Evolutionary conservation across 306 rosid species (phyloP).

Genomic region (Medicago lupulina): DNA sequence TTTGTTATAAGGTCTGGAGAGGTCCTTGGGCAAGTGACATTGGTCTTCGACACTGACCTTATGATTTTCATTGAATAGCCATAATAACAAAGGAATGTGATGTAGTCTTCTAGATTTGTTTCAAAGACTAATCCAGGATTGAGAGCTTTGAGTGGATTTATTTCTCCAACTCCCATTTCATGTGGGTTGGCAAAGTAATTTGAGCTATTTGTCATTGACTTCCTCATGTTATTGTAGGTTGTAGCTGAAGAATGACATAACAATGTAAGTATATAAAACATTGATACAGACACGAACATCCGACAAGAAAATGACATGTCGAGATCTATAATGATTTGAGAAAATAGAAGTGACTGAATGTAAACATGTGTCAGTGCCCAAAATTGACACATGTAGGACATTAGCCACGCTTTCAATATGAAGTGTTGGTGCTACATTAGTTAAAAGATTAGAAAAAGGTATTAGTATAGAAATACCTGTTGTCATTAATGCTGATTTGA

Average conservation of each 20-base stretch:
- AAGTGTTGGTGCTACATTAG: not conserved
- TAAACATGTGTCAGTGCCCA: not conserved
- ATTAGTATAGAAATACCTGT: constrained; percentile 60
- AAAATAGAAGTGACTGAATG: not conserved
- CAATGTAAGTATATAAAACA: not conserved
- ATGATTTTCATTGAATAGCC: constrained; percentile 71
- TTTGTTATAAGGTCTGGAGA: constrained; percentile 72
- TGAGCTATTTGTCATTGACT: constrained; percentile 74
- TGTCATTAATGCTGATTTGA: constrained; percentile 96
- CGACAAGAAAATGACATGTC: not conserved
- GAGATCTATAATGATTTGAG: not conserved
- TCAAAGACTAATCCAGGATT: constrained; percentile 88
- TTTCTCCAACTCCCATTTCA: constrained; percentile 89
- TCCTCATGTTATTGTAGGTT: constrained; percentile 66
- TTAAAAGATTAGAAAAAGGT: constrained; percentile 10
- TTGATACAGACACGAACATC: not conserved
- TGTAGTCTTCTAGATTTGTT: constrained; percentile 57
- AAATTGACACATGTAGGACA: not conserved
- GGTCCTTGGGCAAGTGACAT: constrained; percentile 73
- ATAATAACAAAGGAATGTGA: constrained; percentile 75
- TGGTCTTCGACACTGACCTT: constrained; percentile 62
- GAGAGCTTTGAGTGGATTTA: constrained; percentile 77
- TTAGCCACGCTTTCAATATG: not conserved
- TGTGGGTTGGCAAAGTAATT: constrained; percentile 65
- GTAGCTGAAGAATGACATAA: constrained; percentile 65